Evolutionary conservation across 371 early-diverging fungal species (phyloP).

Genomic region (Saksenaea vasiformis): DNA sequence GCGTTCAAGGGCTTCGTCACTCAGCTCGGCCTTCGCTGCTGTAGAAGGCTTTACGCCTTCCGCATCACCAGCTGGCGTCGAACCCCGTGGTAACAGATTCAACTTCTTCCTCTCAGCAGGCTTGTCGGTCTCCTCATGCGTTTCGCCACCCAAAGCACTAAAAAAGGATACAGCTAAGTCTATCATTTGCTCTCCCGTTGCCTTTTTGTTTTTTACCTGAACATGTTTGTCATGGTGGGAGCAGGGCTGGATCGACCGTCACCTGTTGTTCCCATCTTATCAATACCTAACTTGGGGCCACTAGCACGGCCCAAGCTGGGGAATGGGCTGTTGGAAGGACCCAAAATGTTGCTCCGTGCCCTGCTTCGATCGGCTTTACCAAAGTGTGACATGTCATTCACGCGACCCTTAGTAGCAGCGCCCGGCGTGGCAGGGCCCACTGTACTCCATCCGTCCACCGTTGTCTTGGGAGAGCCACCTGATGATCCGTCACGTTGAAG

Average conservation of each 20-base stretch:
- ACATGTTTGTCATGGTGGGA: conserved; percentile 60
- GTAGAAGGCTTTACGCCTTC: conserved; percentile 15
- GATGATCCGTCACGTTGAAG: conserved; percentile 50
- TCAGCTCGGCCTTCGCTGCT: conserved; percentile 43
- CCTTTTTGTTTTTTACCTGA: conserved; percentile 26
- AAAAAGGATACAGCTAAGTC: background rate
- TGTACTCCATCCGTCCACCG: conserved; percentile 74
- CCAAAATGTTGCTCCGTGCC: conserved; percentile 51
- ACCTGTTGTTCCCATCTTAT: conserved; percentile 27
- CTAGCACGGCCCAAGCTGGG: conserved; percentile 38
- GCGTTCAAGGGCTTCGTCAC: conserved; percentile 57
- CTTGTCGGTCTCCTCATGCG: conserved; percentile 42
- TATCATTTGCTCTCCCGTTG: background rate
- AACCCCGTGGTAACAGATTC: conserved; percentile 44
- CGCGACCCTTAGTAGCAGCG: conserved; percentile 43
- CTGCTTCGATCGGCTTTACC: conserved; percentile 77
- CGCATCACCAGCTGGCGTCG: conserved; percentile 14
- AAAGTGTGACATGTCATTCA: conserved; percentile 78
- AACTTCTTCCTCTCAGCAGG: conserved; percentile 43
- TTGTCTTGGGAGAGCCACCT: conserved; percentile 45
- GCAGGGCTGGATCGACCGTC: conserved; percentile 35
- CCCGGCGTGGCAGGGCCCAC: conserved; percentile 55
- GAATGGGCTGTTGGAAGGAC: conserved; percentile 65
- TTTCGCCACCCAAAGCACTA: conserved; percentile 53
- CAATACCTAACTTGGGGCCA: conserved; percentile 27